These are phyloP conservation scores for Ophiostoma australiae DNA, from an alignment of 2,329 filamentous ascomycete species.

Conservation along the genomic window DNA sequence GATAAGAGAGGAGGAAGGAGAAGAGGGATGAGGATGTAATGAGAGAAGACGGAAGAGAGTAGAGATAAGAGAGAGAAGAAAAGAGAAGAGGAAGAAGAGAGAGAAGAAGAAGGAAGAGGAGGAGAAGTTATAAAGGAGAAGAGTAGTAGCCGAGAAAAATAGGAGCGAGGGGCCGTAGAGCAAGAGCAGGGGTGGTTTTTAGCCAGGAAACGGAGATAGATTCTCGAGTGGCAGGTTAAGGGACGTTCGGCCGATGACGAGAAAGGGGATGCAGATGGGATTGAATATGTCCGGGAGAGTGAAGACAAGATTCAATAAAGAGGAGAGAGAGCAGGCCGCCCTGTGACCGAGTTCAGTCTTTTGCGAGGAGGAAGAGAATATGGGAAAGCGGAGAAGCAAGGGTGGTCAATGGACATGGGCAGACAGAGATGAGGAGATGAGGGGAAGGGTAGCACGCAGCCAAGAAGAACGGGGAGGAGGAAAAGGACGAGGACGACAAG, in stretches of 20 bases:
- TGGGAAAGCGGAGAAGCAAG: conserved; percentile 7
- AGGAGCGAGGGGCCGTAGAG: background rate
- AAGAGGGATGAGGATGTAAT: background rate
- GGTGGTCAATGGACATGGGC: background rate
- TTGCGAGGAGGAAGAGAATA: background rate
- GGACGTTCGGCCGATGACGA: background rate
- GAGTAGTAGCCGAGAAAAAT: conserved; percentile 7
- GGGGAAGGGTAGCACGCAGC: background rate
- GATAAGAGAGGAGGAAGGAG: background rate
- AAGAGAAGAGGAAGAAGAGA: conserved; percentile 11
- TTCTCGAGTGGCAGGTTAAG: background rate
- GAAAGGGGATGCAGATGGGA: background rate
- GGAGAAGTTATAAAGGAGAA: conserved; percentile 15
- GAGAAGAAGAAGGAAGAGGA: background rate
- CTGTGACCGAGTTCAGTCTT: background rate
- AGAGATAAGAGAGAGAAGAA: background rate
- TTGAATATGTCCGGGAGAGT: background rate
- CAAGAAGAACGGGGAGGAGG: background rate
- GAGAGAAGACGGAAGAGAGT: background rate
- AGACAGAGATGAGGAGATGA: background rate
- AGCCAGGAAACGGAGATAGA: background rate
- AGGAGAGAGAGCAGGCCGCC: background rate
- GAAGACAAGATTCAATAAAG: background rate
- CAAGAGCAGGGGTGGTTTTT: conserved; percentile 5
- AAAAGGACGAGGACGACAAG: background rate